These are phyloP conservation scores for Periconia digitata DNA, from an alignment of 2,329 filamentous ascomycete genomes.

Conservation along the genomic window DNA sequence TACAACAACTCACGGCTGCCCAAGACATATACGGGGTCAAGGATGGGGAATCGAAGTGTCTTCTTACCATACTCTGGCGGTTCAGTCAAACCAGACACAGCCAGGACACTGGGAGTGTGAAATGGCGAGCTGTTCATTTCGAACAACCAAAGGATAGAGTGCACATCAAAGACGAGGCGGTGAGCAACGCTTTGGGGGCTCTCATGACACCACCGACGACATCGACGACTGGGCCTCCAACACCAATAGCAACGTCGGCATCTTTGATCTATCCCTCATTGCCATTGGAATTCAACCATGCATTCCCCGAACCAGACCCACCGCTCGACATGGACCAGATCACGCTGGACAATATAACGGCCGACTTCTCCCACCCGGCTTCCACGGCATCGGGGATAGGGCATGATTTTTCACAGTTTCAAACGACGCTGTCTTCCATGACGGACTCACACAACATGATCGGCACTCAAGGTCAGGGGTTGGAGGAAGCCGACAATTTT, in stretches of 20 bases:
- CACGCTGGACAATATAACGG: conserved; percentile 15
- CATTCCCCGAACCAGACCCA: conserved; percentile 17
- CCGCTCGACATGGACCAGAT: conserved; percentile 32
- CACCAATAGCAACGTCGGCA: conserved; percentile 1
- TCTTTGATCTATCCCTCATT: conserved; percentile 19
- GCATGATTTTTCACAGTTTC: conserved; percentile 29
- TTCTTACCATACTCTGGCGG: conserved; percentile 43
- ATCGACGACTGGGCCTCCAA: background rate
- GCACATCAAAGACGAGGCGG: conserved; percentile 20
- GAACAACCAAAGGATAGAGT: conserved; percentile 10
- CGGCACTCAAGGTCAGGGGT: background rate
- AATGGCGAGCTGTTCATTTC: conserved; percentile 38
- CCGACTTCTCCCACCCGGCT: conserved; percentile 24
- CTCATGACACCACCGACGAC: background rate
- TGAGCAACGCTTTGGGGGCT: conserved; percentile 3
- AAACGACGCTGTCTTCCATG: conserved; percentile 19
- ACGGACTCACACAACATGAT: conserved; percentile 19
- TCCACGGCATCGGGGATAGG: conserved; percentile 23
- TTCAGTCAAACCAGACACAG: conserved; percentile 34
- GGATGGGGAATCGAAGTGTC: conserved; percentile 25
- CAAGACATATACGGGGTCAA: conserved; percentile 46
- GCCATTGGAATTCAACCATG: conserved; percentile 16
- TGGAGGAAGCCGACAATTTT: conserved; percentile 36
- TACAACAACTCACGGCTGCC: conserved; percentile 44
- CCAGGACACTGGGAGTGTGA: conserved; percentile 33